Conservation (phyloP, 306 rosid genomes). For the Sindora glabra region DNA sequence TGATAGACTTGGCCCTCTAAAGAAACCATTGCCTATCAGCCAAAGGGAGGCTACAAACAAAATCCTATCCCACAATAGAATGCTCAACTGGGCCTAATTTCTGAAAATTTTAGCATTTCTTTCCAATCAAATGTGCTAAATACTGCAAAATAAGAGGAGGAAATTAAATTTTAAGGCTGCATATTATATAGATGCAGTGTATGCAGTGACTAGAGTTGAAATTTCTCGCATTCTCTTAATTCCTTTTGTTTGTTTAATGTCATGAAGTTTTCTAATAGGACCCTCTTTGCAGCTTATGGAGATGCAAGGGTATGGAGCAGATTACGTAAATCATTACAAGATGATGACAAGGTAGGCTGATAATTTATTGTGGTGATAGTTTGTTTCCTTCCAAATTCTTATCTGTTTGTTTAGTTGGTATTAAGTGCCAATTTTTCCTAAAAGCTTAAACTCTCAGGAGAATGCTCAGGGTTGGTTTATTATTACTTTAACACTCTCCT, state of each 20-base stretch:
- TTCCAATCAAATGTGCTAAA: no score
- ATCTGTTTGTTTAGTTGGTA: neutral
- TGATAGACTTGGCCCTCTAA: no score
- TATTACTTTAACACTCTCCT: no score
- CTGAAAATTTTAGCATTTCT: no score
- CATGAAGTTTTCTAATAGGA: conserved; percentile 17
- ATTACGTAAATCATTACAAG: conserved; percentile 76
- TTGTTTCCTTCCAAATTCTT: neutral
- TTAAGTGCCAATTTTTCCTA: no score
- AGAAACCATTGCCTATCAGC: no score
- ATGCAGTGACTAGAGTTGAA: neutral
- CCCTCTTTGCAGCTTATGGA: conserved; percentile 69
- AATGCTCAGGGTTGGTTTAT: no score
- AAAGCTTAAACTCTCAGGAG: no score
- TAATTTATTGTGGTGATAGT: neutral
- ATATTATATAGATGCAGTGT: neutral
- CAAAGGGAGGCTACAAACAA: no score
- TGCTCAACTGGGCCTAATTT: no score
- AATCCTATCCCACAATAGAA: no score
- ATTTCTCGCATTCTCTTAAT: neutral
- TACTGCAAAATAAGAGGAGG: no score
- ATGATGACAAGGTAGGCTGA: conserved; percentile 82
- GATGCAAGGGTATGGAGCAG: conserved; percentile 82
- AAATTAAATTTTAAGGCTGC: neutral
- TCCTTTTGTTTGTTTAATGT: conserved; percentile 3